These are phyloP conservation scores for Erodium maritimum DNA, from an alignment of 345 rosid species.

Conservation along the genomic window DNA sequence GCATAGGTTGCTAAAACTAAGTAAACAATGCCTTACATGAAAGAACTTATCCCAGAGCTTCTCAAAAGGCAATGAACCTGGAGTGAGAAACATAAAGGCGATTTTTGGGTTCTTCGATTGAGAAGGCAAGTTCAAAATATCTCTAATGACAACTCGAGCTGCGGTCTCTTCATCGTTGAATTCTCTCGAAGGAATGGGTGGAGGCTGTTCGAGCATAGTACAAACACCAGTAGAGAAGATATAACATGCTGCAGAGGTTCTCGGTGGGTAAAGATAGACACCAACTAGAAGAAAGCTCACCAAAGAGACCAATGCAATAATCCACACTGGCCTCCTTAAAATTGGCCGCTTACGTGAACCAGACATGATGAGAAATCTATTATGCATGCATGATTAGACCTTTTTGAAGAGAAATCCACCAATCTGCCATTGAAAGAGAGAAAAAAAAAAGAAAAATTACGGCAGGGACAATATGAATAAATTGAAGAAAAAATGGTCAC, in stretches of 20 bases:
- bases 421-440: too few species aligned
- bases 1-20: neutral
- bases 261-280: constrained; percentile 25
- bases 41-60: constrained; percentile 36
- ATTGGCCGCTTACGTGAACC: constrained; percentile 27
- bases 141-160: constrained; percentile 22
- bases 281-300: constrained; percentile 30
- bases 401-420: neutral
- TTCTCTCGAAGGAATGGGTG: constrained; percentile 27
- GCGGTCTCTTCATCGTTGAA: constrained; percentile 27
- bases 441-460: too few species aligned
- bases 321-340: constrained; percentile 28
- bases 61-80: constrained; percentile 37
- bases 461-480: too few species aligned
- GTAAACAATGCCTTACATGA: constrained; percentile 9
- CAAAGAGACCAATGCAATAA: constrained; percentile 25
- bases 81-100: constrained; percentile 37
- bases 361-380: constrained; percentile 13
- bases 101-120: constrained; percentile 18
- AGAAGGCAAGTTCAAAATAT: constrained; percentile 16
- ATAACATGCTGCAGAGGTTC: constrained; percentile 18
- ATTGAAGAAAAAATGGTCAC: too few species aligned
- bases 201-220: constrained; percentile 26
- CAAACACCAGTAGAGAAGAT: constrained; percentile 24
- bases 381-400: neutral